Evolutionary conservation across 1,284 basidiomycete genomes (phyloP).

Genomic region (Meripilus lineatus): DNA sequence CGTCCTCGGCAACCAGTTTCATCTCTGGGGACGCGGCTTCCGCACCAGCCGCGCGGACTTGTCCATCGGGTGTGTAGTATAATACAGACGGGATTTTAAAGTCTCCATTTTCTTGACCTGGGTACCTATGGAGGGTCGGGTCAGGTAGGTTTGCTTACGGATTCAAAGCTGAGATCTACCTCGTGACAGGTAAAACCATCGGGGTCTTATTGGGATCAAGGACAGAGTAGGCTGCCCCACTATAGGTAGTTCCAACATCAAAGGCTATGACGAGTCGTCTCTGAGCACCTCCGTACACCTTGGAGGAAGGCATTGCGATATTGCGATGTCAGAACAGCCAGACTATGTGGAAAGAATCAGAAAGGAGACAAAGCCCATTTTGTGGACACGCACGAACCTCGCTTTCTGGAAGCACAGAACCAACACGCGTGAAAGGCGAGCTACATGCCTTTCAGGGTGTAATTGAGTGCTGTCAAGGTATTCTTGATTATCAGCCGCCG

Average conservation of each 20-base stretch:
- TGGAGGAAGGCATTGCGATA: too few species aligned
- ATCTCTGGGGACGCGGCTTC: constrained; percentile 43
- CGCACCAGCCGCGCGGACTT: constrained; percentile 45
- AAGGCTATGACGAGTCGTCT: constrained; percentile 16
- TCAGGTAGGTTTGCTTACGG: too few species aligned
- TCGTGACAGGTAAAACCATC: constrained; percentile 52
- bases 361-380: too few species aligned
- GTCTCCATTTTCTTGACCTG: constrained; percentile 38
- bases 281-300: constrained; percentile 6
- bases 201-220: constrained; percentile 18
- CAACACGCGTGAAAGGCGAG: too few species aligned
- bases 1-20: constrained; percentile 38
- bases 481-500: too few species aligned
- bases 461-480: too few species aligned
- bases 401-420: too few species aligned
- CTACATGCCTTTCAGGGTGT: too few species aligned
- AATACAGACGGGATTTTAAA: constrained; percentile 54
- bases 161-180: too few species aligned
- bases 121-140: constrained; percentile 29
- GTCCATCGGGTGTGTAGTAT: constrained; percentile 44
- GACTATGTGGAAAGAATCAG: too few species aligned
- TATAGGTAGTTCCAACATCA: constrained; percentile 18
- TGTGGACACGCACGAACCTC: too few species aligned
- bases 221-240: constrained; percentile 15
- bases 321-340: too few species aligned